phyloP scores from a whole-genome alignment of 2,329 filamentous ascomycete genomes.

The Calcarisporium arbuscula region DNA sequence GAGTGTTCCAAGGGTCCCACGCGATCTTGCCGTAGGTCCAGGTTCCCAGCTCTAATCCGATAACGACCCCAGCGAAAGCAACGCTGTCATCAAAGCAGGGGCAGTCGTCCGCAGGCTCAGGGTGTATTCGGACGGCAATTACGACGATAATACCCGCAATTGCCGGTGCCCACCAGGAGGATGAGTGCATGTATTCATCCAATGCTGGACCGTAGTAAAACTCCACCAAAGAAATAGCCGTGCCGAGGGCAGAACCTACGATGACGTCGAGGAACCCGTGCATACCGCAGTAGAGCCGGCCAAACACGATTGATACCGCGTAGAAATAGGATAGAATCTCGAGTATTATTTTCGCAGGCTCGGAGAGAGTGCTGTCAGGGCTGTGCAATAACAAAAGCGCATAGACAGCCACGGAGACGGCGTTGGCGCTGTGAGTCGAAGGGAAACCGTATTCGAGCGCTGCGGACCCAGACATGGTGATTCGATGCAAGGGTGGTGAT shows the following conservation, averaged over 20 bases:
- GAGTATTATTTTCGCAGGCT: constrained; percentile 53
- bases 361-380: constrained; percentile 54
- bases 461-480: constrained; percentile 95
- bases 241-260: constrained; percentile 71
- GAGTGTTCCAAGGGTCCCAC: constrained; percentile 34
- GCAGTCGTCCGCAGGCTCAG: constrained; percentile 93
- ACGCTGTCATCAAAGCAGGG: constrained; percentile 97
- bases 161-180: constrained; percentile 57
- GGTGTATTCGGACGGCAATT: constrained; percentile 78
- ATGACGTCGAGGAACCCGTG: constrained; percentile 93
- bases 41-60: constrained; percentile 73
- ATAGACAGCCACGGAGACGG: constrained; percentile 88
- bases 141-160: constrained; percentile 62
- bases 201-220: constrained; percentile 56
- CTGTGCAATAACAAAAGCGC: constrained; percentile 64
- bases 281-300: constrained; percentile 96
- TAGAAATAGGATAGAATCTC: constrained; percentile 76
- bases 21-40: constrained; percentile 70
- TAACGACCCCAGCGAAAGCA: constrained; percentile 82
- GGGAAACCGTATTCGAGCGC: constrained; percentile 96
- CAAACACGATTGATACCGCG: constrained; percentile 80
- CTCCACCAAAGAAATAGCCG: constrained; percentile 52
- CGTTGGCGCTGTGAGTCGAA: constrained; percentile 94
- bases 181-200: constrained; percentile 64
- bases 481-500: constrained; percentile 85